These are phyloP conservation scores for Dryadomyces sulphureus DNA, from an alignment of 2,329 filamentous ascomycete genomes.

Conservation along the genomic window DNA sequence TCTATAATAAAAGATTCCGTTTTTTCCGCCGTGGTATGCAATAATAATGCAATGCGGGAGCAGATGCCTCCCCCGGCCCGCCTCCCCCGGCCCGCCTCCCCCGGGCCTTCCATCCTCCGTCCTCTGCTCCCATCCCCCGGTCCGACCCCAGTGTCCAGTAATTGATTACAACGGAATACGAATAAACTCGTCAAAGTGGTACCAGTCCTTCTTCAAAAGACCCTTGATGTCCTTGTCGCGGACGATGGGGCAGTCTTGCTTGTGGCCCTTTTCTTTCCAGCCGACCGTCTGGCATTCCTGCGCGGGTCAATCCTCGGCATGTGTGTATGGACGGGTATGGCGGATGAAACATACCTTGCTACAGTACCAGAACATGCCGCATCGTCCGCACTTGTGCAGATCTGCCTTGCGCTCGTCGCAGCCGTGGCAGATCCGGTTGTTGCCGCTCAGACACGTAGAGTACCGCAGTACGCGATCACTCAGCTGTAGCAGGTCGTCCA, in stretches of 20 bases:
- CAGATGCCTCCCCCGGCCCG: no score
- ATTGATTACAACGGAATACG: background rate
- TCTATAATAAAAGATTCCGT: no score
- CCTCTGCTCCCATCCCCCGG: no score
- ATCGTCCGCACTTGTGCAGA: background rate
- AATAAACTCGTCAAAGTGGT: background rate
- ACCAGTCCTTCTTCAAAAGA: slow-evolving; percentile 1
- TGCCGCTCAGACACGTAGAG: background rate
- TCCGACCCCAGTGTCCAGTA: no score
- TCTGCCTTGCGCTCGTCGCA: background rate
- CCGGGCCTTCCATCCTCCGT: no score
- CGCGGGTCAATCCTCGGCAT: background rate
- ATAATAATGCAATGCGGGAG: no score
- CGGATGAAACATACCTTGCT: background rate
- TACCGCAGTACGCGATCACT: background rate
- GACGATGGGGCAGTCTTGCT: background rate
- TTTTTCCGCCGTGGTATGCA: no score
- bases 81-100: no score
- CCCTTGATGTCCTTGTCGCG: background rate
- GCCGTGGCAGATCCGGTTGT: background rate
- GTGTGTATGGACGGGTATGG: background rate
- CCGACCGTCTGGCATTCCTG: slow-evolving; percentile 1
- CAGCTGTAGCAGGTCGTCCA: background rate
- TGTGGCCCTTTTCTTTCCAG: slow-evolving; percentile 2
- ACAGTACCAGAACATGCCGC: slow-evolving; percentile 3